Percentiles rank a stretch among this genome's conserved stretches.
These are phyloP conservation scores for Psilocybe mexicana DNA, from an alignment of 1,284 basidiomycete genomes.

Conservation along the genomic window DNA sequence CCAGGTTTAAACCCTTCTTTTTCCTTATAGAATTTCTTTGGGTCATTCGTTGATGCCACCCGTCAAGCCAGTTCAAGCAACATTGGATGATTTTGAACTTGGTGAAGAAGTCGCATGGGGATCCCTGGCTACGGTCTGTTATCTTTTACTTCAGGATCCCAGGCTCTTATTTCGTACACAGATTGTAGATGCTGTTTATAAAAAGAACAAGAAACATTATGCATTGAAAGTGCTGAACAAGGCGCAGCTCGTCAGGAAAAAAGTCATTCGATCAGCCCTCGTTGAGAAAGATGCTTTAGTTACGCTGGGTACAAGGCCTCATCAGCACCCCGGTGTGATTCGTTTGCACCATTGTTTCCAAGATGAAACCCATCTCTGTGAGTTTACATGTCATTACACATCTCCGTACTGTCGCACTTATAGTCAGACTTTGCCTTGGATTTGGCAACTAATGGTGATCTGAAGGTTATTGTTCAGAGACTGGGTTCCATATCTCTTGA, in stretches of 20 bases:
- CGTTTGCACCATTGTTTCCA: slow-evolving; percentile 83
- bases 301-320: slow-evolving; percentile 46
- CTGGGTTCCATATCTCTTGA: slow-evolving; percentile 80
- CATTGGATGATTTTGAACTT: slow-evolving; percentile 28
- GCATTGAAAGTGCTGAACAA: slow-evolving; percentile 34
- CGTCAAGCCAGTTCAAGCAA: slow-evolving; percentile 9
- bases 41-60: slow-evolving; percentile 13
- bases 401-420: slow-evolving; percentile 9
- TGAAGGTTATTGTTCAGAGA: slow-evolving; percentile 77
- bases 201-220: slow-evolving; percentile 29
- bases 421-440: slow-evolving; percentile 86
- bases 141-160: neutral
- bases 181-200: slow-evolving; percentile 31
- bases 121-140: slow-evolving; percentile 29
- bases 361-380: slow-evolving; percentile 82
- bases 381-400: slow-evolving; percentile 33
- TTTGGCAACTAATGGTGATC: slow-evolving; percentile 86
- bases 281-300: slow-evolving; percentile 44
- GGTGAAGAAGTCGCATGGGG: slow-evolving; percentile 32
- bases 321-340: slow-evolving; percentile 81
- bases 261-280: slow-evolving; percentile 36
- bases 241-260: slow-evolving; percentile 32
- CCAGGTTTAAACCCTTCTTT: slow-evolving; percentile 4
- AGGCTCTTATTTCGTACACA: slow-evolving; percentile 18
- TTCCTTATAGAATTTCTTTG: neutral